phyloP scores from a whole-genome alignment of 148 eudicot genomes.

The Amaranthus hypochondriacus region DNA sequence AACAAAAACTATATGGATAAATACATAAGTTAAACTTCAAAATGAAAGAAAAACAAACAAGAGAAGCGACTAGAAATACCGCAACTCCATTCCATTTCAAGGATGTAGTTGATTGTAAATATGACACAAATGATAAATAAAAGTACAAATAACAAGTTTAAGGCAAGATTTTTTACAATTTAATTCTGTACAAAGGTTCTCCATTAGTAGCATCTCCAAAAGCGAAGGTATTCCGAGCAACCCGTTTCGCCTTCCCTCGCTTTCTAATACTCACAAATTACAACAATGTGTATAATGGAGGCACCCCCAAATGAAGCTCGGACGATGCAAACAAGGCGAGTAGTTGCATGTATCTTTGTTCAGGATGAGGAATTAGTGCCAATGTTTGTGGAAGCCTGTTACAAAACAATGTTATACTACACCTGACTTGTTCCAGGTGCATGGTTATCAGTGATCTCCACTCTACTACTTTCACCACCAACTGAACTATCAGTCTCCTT shows the following conservation, averaged over 20 bases:
- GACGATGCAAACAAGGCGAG: not conserved
- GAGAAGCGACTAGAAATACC: conserved; percentile 10
- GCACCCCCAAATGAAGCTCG: not conserved
- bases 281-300: not conserved
- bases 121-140: conserved; percentile 8
- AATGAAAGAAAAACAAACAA: not conserved
- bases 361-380: not conserved
- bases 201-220: not conserved
- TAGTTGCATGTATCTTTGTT: not conserved
- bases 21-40: not conserved
- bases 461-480: conserved; percentile 36
- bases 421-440: conserved; percentile 29
- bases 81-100: conserved; percentile 11
- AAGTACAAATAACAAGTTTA: too few species aligned
- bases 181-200: conserved; percentile 24
- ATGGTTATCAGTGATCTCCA: conserved; percentile 33
- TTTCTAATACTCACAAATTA: not conserved
- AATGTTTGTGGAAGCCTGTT: not conserved
- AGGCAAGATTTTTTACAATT: conserved; percentile 10
- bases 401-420: not conserved
- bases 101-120: not conserved
- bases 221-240: not conserved
- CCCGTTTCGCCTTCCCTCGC: not conserved
- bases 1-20: conserved; percentile 1
- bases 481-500: conserved; percentile 54